Base-by-base conservation (phyloP, 805 yeast genomes). In the Cyberlindnera suaveolens region DNA sequence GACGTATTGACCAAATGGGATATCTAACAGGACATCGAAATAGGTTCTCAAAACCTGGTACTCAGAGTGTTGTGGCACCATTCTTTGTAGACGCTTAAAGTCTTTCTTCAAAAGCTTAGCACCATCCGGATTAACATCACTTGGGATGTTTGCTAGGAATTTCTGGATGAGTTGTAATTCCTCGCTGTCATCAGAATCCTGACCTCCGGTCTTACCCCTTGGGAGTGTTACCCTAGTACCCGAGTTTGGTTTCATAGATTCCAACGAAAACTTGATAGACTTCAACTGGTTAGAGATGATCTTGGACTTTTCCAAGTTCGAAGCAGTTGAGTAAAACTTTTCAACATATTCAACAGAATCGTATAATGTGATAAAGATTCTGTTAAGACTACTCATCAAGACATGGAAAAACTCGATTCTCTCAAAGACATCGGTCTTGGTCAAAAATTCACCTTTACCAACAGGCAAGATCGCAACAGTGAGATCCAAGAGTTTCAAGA, bases 11-110 rank as follows among this genome's bases (percentile, higher is more conserved):
- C 69, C 71, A 54, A 72, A 82, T 1, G 88, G 88, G 38, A 82
- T 65, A 51, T 82, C 88, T 62, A 74, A 64, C 8, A 82, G 74
- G 17, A 78, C 72, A 46, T 82, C 88, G 49, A 82, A 68, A 59
- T 82, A 82, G 38, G 78, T 77, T 43, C 82, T 60, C 36, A 82
- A 62, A 1, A 80, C 82, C 55, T 82, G 85, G 54, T 74, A 78
- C 45, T 82, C 89, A 0, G 80, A 74, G 31, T 74, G 77, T 37
- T 72, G 69, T n/a, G 75, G 74, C 19, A 60, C 53, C 64, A 82
- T 72, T 38, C 72, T 68, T 42, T 67, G 68, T 43, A 82, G 65
- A 23, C 86, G 61, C 48, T 74, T 75, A 55, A 62, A 80, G 51
- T 82, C 89, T 45, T 71, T 72, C 10, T 44, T 40, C 1, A 74